Conservation (phyloP, 306 rosid genomes). For the Sechiopsis laciniata region DNA sequence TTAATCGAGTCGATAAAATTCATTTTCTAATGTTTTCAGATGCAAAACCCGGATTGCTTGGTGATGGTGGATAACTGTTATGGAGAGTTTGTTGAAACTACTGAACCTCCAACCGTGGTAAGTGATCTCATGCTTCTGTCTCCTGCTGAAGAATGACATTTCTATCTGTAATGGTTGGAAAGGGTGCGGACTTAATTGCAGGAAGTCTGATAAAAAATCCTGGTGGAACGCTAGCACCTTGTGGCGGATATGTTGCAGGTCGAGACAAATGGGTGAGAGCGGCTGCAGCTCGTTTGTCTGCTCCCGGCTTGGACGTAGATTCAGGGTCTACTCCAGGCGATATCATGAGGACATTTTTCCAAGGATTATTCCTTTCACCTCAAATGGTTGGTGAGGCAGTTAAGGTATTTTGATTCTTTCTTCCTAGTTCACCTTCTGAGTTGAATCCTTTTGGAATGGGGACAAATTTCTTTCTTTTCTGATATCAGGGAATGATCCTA, state of each 20-base stretch:
- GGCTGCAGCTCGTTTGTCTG: conserved; percentile 89
- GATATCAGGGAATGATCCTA: conserved; percentile 61
- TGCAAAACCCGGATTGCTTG: conserved; percentile 74
- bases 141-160: conserved; percentile 15
- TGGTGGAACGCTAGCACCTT: conserved; percentile 89
- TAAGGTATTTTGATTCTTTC: conserved; percentile 49
- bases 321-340: conserved; percentile 89
- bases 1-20: not conserved
- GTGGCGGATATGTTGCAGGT: conserved; percentile 94
- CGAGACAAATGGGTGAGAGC: conserved; percentile 63
- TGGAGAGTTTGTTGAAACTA: conserved; percentile 86
- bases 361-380: conserved; percentile 93
- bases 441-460: conserved; percentile 20
- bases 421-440: conserved; percentile 2
- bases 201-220: conserved; percentile 95
- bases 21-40: conserved; percentile 32
- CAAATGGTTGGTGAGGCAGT: conserved; percentile 99
- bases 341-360: conserved; percentile 79
- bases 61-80: conserved; percentile 96
- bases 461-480: conserved; percentile 24
- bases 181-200: conserved; percentile 95
- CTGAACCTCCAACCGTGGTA: conserved; percentile 94
- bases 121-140: conserved; percentile 29
- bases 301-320: conserved; percentile 85
- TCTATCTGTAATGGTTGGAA: conserved; percentile 27